These are phyloP conservation scores for Neonectria coccinea DNA, from an alignment of 2,329 filamentous ascomycete species.

Conservation along the genomic window DNA sequence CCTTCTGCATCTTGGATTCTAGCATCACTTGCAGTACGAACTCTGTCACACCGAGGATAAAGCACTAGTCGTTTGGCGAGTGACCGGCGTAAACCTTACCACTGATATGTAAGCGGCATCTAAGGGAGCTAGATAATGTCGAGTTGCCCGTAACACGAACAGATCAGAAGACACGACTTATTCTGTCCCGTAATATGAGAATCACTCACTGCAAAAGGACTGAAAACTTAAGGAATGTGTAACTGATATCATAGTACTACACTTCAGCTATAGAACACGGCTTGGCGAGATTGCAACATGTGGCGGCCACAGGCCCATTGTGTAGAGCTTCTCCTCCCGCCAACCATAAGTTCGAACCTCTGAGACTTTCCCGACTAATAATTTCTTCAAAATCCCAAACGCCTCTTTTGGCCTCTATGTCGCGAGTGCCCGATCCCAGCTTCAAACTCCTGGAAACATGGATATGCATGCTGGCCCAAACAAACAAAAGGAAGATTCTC, in stretches of 20 bases:
- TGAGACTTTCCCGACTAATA: background rate
- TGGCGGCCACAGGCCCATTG: background rate
- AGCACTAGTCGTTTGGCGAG: background rate
- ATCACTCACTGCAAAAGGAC: background rate
- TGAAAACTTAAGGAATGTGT: background rate
- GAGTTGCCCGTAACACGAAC: background rate
- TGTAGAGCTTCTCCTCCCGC: conserved; percentile 1
- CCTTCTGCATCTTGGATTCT: background rate
- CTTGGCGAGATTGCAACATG: background rate
- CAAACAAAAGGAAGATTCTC: background rate
- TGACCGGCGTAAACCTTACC: background rate
- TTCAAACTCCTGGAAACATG: background rate
- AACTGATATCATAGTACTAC: background rate
- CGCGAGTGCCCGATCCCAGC: background rate
- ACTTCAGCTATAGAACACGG: background rate
- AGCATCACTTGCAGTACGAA: background rate
- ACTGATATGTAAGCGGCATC: background rate
- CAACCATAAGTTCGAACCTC: background rate
- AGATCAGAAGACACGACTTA: background rate
- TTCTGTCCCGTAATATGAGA: background rate
- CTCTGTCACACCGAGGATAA: background rate
- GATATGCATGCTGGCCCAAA: background rate
- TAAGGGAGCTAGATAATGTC: background rate
- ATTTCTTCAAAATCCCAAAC: background rate
- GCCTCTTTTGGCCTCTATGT: background rate